These are phyloP conservation scores for Bjerkandera adusta DNA, from an alignment of 1,284 basidiomycete species.

Conservation along the genomic window DNA sequence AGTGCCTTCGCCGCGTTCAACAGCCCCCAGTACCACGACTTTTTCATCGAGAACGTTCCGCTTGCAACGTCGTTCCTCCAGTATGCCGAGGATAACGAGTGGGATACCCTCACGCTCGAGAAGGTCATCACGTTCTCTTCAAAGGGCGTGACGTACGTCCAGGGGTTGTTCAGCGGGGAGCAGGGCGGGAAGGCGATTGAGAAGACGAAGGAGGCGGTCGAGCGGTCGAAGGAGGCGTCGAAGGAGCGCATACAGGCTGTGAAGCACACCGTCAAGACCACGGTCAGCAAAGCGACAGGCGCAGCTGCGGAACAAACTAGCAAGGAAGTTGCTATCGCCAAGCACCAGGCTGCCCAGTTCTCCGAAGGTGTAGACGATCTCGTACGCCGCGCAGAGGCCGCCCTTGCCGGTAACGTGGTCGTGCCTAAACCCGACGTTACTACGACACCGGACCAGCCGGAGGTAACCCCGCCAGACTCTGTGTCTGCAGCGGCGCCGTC, in stretches of 20 bases:
- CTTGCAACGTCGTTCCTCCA: constrained; percentile 76
- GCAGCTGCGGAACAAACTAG: constrained; percentile 37
- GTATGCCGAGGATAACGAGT: constrained; percentile 75
- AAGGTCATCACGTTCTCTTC: constrained; percentile 53
- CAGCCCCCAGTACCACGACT: constrained; percentile 72
- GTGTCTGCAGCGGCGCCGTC: constrained; percentile 23
- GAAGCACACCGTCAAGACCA: constrained; percentile 48
- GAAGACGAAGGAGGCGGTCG: constrained; percentile 35
- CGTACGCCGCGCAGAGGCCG: constrained; percentile 67
- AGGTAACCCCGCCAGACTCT: constrained; percentile 26
- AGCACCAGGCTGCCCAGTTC: constrained; percentile 50
- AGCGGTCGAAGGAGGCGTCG: constrained; percentile 40
- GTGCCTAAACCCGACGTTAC: constrained; percentile 31
- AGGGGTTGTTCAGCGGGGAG: constrained; percentile 31
- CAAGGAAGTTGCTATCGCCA: constrained; percentile 42
- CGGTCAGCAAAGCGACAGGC: constrained; percentile 41
- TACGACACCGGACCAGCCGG: constrained; percentile 32
- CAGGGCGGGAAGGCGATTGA: constrained; percentile 31
- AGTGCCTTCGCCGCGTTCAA: constrained; percentile 76
- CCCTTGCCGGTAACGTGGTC: constrained; percentile 45
- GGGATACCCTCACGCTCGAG: constrained; percentile 68
- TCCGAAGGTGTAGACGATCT: constrained; percentile 66
- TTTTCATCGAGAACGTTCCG: constrained; percentile 81
- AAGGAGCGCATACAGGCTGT: constrained; percentile 49
- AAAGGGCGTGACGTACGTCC: constrained; percentile 50